Conservation (phyloP, 306 rosid genomes). For the Abrus precatorius region DNA sequence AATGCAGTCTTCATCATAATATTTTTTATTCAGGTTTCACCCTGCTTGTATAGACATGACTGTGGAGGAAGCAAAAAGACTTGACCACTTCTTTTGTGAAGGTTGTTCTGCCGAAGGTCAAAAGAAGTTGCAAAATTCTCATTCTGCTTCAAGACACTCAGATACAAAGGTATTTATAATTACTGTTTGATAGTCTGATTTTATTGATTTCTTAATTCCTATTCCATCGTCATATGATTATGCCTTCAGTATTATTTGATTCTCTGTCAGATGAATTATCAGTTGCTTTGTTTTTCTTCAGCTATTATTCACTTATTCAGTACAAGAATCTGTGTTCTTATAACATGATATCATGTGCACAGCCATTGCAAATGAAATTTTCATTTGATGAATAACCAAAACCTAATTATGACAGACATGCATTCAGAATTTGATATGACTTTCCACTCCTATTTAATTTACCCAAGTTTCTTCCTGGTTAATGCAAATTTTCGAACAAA, state of each 20-base stretch:
- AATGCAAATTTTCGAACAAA: slow-evolving; percentile 19
- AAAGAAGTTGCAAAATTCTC: slow-evolving; percentile 86
- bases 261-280: slow-evolving; percentile 8
- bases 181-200: slow-evolving; percentile 14
- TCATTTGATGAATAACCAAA: slow-evolving; percentile 11
- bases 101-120: slow-evolving; percentile 89
- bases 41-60: slow-evolving; percentile 99
- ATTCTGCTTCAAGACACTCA: slow-evolving; percentile 66
- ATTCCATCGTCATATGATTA: slow-evolving; percentile 32
- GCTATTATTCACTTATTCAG: slow-evolving; percentile 13
- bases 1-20: slow-evolving; percentile 56
- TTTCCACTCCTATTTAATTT: slow-evolving; percentile 9
- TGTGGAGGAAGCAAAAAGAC: slow-evolving; percentile 88
- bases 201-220: slow-evolving; percentile 16
- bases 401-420: slow-evolving; percentile 14
- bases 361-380: slow-evolving; percentile 21
- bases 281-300: not conserved
- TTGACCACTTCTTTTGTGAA: slow-evolving; percentile 95
- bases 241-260: slow-evolving; percentile 5
- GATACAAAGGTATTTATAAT: slow-evolving; percentile 81
- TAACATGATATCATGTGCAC: slow-evolving; percentile 8
- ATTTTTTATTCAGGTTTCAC: slow-evolving; percentile 92
- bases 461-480: slow-evolving; percentile 13
- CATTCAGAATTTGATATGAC: slow-evolving; percentile 10
- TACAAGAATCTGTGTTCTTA: slow-evolving; percentile 13